These are phyloP conservation scores for Coleophoma cylindrospora DNA, from an alignment of 2,329 filamentous ascomycete genomes.

Conservation along the genomic window DNA sequence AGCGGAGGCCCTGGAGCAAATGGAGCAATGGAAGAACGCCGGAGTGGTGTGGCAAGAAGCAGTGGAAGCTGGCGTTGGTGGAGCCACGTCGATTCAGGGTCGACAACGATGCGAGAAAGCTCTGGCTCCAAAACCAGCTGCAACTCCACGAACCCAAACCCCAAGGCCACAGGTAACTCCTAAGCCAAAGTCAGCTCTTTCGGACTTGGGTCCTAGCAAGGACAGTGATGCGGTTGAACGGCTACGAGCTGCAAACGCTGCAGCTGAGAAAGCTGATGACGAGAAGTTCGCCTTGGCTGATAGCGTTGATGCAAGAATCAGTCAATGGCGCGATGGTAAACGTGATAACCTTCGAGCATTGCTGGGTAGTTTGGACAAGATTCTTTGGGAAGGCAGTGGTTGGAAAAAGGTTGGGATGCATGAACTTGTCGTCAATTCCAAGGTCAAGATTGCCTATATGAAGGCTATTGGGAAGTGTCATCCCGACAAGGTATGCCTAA, in stretches of 20 bases:
- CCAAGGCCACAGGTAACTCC: slow-evolving; percentile 35
- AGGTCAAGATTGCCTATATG: slow-evolving; percentile 98
- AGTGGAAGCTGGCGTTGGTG: slow-evolving; percentile 82
- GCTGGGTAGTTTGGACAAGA: slow-evolving; percentile 77
- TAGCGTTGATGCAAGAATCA: slow-evolving; percentile 73
- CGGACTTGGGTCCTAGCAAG: slow-evolving; percentile 31
- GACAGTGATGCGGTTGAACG: slow-evolving; percentile 75
- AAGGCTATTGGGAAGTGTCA: slow-evolving; percentile 98
- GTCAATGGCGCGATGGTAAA: slow-evolving; percentile 85
- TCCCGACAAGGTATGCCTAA: slow-evolving; percentile 82
- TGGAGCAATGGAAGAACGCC: slow-evolving; percentile 91
- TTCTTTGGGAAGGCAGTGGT: slow-evolving; percentile 86
- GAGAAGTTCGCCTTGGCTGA: slow-evolving; percentile 90
- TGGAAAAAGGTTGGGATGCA: slow-evolving; percentile 98
- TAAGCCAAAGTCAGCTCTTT: slow-evolving; percentile 33
- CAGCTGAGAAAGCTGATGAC: slow-evolving; percentile 80
- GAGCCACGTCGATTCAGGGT: slow-evolving; percentile 75
- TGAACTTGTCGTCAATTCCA: slow-evolving; percentile 86
- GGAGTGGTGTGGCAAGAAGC: slow-evolving; percentile 74
- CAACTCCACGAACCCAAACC: slow-evolving; percentile 33
- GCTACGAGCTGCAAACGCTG: slow-evolving; percentile 77
- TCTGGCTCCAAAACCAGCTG: slow-evolving; percentile 59
- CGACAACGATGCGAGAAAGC: slow-evolving; percentile 87
- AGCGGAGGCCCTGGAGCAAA: slow-evolving; percentile 89
- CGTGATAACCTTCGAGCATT: slow-evolving; percentile 87